Evolutionary conservation across 352 stramenopile species (phyloP).

Genomic region (Phytophthora sojae): DNA sequence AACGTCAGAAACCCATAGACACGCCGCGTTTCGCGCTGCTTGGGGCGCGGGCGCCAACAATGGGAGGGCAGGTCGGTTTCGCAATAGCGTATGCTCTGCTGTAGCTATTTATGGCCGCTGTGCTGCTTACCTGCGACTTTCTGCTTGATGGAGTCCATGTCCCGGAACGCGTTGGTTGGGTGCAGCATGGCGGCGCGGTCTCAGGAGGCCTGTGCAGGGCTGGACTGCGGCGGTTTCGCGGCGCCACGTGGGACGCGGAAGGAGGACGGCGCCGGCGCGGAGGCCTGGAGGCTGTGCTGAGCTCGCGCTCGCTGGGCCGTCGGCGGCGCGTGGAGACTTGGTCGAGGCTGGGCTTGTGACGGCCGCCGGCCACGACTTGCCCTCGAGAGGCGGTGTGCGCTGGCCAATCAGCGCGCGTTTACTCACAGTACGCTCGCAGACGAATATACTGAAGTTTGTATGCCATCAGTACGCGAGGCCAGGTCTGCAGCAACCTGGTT

Average conservation of each 20-base stretch:
- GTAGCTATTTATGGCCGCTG: background rate
- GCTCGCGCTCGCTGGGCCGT: slow-evolving; percentile 35
- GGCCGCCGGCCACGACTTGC: background rate
- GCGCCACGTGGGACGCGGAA: slow-evolving; percentile 1
- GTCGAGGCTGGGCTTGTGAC: slow-evolving; percentile 7
- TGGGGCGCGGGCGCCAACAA: slow-evolving; percentile 1
- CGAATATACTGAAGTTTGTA: slow-evolving; percentile 26
- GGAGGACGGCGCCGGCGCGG: slow-evolving; percentile 12
- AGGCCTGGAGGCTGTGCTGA: slow-evolving; percentile 39
- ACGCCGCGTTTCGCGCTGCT: slow-evolving; percentile 1
- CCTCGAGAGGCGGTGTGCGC: slow-evolving; percentile 5
- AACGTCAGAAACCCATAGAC: slow-evolving; percentile 37
- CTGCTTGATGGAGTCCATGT: slow-evolving; percentile 64
- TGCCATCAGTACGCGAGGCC: slow-evolving; percentile 23
- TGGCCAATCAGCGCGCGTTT: slow-evolving; percentile 26
- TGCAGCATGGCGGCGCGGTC: slow-evolving; percentile 45
- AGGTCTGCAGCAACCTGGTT: slow-evolving; percentile 10
- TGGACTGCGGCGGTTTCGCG: slow-evolving; percentile 19
- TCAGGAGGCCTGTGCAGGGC: slow-evolving; percentile 3
- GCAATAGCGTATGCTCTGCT: background rate
- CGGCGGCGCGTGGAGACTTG: slow-evolving; percentile 17
- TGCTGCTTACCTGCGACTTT: slow-evolving; percentile 50
- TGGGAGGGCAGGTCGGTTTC: background rate
- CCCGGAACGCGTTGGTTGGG: slow-evolving; percentile 64
- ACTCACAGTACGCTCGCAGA: slow-evolving; percentile 24